phyloP scores from a whole-genome alignment of 225 moss, liverwort and hornwort species.

The Neckera pumila region DNA sequence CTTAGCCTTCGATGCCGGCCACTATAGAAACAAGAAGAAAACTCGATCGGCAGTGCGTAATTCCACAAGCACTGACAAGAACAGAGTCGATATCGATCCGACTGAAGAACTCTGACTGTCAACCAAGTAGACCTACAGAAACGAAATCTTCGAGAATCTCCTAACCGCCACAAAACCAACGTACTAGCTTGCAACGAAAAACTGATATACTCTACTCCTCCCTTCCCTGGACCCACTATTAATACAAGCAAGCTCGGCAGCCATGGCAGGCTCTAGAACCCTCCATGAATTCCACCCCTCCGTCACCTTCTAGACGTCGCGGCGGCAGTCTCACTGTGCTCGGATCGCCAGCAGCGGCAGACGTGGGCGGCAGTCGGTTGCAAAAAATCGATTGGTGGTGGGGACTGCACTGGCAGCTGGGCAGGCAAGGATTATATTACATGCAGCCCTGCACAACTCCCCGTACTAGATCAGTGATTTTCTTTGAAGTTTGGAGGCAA shows the following conservation, averaged over 20 bases:
- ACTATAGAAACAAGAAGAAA: not conserved
- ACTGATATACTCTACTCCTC: not conserved
- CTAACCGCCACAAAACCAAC: not conserved
- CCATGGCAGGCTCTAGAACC: conserved; percentile 3
- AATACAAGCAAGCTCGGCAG: not conserved
- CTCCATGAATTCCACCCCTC: not conserved
- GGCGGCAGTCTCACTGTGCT: not conserved
- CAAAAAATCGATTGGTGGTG: not conserved
- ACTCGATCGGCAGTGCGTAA: not conserved
- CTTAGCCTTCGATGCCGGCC: not conserved
- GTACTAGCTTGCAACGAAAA: not conserved
- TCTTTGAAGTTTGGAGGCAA: not conserved
- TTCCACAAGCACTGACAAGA: not conserved
- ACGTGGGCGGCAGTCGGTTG: not conserved
- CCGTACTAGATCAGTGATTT: not conserved
- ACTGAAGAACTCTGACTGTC: not conserved
- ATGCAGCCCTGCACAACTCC: not conserved
- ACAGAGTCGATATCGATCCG: not conserved
- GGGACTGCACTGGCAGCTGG: not conserved
- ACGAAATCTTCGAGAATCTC: not conserved
- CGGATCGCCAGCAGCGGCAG: not conserved
- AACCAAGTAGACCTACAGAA: not conserved
- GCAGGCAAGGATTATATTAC: not conserved
- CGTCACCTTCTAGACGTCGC: not conserved
- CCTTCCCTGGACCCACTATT: not conserved